Conservation (phyloP, 805 yeast species). For the Grigorovia yakushimaensis region DNA sequence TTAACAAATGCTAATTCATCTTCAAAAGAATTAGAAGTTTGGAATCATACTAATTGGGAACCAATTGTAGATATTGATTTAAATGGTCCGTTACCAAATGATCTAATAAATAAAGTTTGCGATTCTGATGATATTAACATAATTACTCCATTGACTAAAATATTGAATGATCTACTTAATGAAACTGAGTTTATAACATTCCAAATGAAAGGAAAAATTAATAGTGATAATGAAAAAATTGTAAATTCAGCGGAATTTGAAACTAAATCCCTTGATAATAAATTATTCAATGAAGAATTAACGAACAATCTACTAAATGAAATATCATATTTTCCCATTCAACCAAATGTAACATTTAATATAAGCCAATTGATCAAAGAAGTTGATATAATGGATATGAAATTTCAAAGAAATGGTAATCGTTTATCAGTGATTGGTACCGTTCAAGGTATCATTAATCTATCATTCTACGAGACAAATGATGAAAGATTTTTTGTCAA, state of each 20-base stretch:
- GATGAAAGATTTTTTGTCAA: slow-evolving; percentile 24
- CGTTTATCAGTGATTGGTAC: slow-evolving; percentile 28
- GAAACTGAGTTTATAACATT: slow-evolving; percentile 10
- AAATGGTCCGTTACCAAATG: slow-evolving; percentile 21
- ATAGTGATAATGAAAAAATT: not conserved
- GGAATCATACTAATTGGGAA: not conserved
- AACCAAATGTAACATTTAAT: slow-evolving; percentile 17
- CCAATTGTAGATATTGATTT: slow-evolving; percentile 7
- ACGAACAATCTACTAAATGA: slow-evolving; percentile 10
- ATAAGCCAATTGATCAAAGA: slow-evolving; percentile 25
- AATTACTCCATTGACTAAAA: slow-evolving; percentile 24
- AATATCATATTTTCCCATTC: slow-evolving; percentile 14
- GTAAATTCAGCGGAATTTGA: not conserved
- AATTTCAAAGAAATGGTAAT: slow-evolving; percentile 28
- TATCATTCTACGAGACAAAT: slow-evolving; percentile 25
- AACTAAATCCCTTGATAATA: slow-evolving; percentile 1
- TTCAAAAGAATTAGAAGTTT: slow-evolving; percentile 7
- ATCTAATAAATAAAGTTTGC: slow-evolving; percentile 21
- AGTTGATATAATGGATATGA: slow-evolving; percentile 31
- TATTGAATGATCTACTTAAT: slow-evolving; percentile 19
- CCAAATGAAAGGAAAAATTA: slow-evolving; percentile 12
- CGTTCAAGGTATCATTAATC: slow-evolving; percentile 25
- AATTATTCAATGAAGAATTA: slow-evolving; percentile 12
- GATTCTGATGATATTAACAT: slow-evolving; percentile 25
- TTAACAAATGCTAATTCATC: slow-evolving; percentile 19